Percentiles rank a stretch among this genome's conserved stretches.
These are phyloP conservation scores for Rhytidiadelphus loreus DNA, from an alignment of 225 moss, liverwort and hornwort genomes.

Conservation along the genomic window DNA sequence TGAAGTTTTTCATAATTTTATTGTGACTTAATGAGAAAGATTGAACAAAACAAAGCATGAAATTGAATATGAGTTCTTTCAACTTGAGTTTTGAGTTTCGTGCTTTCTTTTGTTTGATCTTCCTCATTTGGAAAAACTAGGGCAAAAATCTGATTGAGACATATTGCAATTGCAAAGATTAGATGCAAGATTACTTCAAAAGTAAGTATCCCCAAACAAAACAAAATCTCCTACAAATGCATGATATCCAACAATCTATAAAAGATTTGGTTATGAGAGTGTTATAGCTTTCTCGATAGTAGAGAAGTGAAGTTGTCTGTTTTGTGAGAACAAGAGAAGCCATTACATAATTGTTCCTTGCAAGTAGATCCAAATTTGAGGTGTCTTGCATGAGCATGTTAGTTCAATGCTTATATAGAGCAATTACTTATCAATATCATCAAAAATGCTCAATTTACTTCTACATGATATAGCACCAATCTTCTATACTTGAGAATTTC, in stretches of 20 bases:
- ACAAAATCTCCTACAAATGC: background rate
- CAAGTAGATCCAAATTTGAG: background rate
- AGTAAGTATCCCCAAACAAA: background rate
- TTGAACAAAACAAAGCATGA: background rate
- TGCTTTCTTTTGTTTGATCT: too few relatives aligned
- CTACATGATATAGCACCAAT: background rate
- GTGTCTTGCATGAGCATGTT: background rate
- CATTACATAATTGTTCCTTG: background rate
- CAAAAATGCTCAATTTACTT: rapidly evolving
- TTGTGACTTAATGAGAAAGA: background rate
- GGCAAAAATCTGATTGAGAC: background rate
- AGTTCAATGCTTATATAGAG: background rate
- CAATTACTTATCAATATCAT: background rate
- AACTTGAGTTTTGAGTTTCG: background rate
- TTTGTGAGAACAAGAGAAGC: too few relatives aligned
- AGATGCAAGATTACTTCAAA: background rate
- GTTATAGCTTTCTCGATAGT: background rate
- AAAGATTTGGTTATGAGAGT: background rate
- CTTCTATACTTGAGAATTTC: background rate
- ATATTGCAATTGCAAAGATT: background rate
- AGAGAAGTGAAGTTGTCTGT: background rate
- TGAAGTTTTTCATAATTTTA: background rate
- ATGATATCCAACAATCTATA: background rate
- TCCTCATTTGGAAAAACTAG: too few relatives aligned
- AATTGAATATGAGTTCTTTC: background rate